Base-by-base conservation (phyloP, 306 rosid species). In the Quercus robur region DNA sequence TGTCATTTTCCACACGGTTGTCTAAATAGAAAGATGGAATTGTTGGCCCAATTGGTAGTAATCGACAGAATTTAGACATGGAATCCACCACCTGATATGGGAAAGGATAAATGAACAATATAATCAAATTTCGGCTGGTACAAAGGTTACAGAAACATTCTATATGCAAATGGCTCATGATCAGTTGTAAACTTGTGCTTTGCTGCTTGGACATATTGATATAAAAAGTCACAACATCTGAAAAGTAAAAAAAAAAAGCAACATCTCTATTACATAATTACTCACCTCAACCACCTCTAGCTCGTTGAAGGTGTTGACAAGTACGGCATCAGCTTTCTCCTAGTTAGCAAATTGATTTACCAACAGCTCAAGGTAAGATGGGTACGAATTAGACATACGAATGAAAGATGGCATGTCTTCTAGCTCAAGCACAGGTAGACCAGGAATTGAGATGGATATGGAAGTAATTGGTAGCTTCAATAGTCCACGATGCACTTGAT, bases 31-130 rank as follows among this genome's bases (percentile, higher is more conserved):
- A 19, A 9, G 83, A 85, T 68, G 94, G 90, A 74, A 88, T 66
- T 56, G 91, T 82, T 68, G 94, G 92, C 23, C 94, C 97, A 54
- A 91, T 82, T 19, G 92, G 78, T 33, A 91, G 56, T 58, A 86
- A 0, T 19, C 83, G 85, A 76, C 78, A 85, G 64, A 83, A 17
- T 85, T 89, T 84, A 68, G 90, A 86, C 88, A 91, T 84, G 1
- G 87, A 80, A 72, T 88, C 86, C 30, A 71, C 90, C 35, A 38
- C 90, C 97, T 89, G 70, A 17, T 46, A 46, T 11, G 52, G 3
- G 52, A 46, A 46, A 46, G 14, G 52, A 46, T 4, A 46, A 38
- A 38, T 38, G 44, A 38, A 49, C 3, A 4, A 46, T 11, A 10
- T 46, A 46, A 12, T 46, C 52, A 46, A 46, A 10, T 46, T 46